Evolutionary conservation across 139 green algal species (phyloP), one percentile per base, ranked within the genome.

Genomic region (Coelastrella sp.): DNA sequence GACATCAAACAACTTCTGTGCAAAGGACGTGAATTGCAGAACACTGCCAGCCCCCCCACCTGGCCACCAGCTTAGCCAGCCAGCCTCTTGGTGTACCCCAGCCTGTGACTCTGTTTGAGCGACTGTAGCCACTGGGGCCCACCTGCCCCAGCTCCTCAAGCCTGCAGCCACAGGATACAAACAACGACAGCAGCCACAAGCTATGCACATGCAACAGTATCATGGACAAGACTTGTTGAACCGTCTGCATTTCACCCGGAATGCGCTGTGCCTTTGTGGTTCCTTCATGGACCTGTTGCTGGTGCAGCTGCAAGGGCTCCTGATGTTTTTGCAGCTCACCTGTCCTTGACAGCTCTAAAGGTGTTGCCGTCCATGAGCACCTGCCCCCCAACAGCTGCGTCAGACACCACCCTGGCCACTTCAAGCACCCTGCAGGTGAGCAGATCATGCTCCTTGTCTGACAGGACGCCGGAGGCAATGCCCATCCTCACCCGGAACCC

Each of bases 401-500:
- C 92, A n/a, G 91, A 91, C 20, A 95, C 89, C 17, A 92, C 78
- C 60, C 92, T 90, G 15, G 88, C 87, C 65, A 86, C 80, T 35
- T 95, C 88, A 49, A 95, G 86, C 35, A 93, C 81, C 7, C 68
- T 82, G 35, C 59, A 88, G n/a, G 35, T 80, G 15, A 89, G 86
- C 59, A 81, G 22, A 49, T 82, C 66, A 76, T 25, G 68, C 59
- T 76, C 85, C 35, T 87, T 89, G 10, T 87, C 66, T 12, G 24
- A 61, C 49, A 95, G 82, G 65, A 78, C 7, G 0, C 91, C 92
- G 15, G 92, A 93, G 10, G 91, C 86, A 1, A 95, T 86, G 7
- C 92, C 92, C 92, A 95, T 95, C 57, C 92, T 90, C 73, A 95
- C 92, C 17, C 91, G 85, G 56, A 95, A 35, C 12, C 92, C 92